Conservation (phyloP, 2,329 filamentous ascomycete species). For the Talaromyces marneffei region DNA sequence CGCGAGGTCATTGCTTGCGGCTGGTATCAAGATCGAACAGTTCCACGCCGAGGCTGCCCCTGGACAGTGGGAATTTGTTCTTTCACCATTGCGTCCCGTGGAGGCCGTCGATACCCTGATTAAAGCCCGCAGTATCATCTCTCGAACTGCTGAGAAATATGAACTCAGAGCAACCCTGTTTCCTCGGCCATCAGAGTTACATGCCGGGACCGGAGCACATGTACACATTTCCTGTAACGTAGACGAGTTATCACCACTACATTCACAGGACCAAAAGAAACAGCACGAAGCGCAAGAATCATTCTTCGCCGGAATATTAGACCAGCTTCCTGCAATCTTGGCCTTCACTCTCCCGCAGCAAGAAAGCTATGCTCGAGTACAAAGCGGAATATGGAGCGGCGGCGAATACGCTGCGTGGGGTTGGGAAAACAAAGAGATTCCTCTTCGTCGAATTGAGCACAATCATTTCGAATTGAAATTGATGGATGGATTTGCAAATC, state of each 20-base stretch:
- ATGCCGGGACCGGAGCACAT: conserved; percentile 22
- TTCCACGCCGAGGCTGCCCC: conserved; percentile 24
- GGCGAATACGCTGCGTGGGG: conserved; percentile 24
- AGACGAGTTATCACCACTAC: not conserved
- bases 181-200: conserved; percentile 17
- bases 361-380: conserved; percentile 21
- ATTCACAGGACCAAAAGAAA: not conserved
- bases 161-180: conserved; percentile 21
- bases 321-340: conserved; percentile 21
- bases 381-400: conserved; percentile 24
- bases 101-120: conserved; percentile 23
- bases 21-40: conserved; percentile 21
- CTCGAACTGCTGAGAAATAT: conserved; percentile 12
- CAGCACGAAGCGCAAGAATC: conserved; percentile 9
- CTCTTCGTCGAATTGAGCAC: conserved; percentile 19
- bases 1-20: conserved; percentile 13
- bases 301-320: conserved; percentile 23
- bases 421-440: conserved; percentile 23
- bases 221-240: conserved; percentile 22
- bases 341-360: conserved; percentile 23
- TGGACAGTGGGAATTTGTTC: conserved; percentile 26
- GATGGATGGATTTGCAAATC: conserved; percentile 25
- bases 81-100: conserved; percentile 20
- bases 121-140: conserved; percentile 21
- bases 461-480: conserved; percentile 25